phyloP scores from a whole-genome alignment of 2,329 filamentous ascomycete genomes.

The Raffaelea ambrosiae region DNA sequence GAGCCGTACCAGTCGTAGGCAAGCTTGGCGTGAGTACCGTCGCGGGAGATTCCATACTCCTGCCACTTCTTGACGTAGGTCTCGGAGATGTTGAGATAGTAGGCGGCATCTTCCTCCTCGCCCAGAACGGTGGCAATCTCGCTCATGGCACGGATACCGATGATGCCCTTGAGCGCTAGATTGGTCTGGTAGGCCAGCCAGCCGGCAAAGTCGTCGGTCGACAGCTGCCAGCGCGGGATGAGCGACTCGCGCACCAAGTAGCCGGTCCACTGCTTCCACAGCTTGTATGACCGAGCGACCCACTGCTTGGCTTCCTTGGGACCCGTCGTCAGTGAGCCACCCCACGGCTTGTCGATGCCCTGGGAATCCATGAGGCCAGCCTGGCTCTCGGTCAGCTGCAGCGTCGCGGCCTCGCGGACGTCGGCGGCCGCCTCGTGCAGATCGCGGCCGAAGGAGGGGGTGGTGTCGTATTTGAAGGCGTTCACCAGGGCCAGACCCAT shows the following conservation, averaged over 20 bases:
- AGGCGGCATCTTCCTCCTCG: constrained; percentile 46
- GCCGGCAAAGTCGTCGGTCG: constrained; percentile 71
- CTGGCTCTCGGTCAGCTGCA: constrained; percentile 9
- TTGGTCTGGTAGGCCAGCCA: constrained; percentile 69
- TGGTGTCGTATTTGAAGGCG: constrained; percentile 54
- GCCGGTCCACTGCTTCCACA: constrained; percentile 71
- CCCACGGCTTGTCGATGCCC: constrained; percentile 39
- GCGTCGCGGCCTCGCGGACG: constrained; percentile 10
- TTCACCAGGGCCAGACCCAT: constrained; percentile 60
- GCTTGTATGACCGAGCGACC: constrained; percentile 46
- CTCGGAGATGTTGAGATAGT: constrained; percentile 56
- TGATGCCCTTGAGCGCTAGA: constrained; percentile 66
- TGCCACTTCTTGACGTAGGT: constrained; percentile 65
- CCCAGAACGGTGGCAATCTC: constrained; percentile 54
- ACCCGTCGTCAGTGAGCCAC: constrained; percentile 33
- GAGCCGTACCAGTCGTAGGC: constrained; percentile 70
- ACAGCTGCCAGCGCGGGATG: constrained; percentile 63
- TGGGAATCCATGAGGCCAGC: constrained; percentile 11
- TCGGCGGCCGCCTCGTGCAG: constrained; percentile 3
- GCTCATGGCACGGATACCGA: constrained; percentile 72
- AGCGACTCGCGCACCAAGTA: constrained; percentile 65
- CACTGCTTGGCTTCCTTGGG: constrained; percentile 31
- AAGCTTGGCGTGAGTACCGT: constrained; percentile 61
- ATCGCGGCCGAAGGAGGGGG: constrained; percentile 35
- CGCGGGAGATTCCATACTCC: constrained; percentile 55